Evolutionary conservation across 768 basidiomycete genomes (phyloP), one percentile per base, ranked within the genome.

Genomic region (Auricularia sp.): DNA sequence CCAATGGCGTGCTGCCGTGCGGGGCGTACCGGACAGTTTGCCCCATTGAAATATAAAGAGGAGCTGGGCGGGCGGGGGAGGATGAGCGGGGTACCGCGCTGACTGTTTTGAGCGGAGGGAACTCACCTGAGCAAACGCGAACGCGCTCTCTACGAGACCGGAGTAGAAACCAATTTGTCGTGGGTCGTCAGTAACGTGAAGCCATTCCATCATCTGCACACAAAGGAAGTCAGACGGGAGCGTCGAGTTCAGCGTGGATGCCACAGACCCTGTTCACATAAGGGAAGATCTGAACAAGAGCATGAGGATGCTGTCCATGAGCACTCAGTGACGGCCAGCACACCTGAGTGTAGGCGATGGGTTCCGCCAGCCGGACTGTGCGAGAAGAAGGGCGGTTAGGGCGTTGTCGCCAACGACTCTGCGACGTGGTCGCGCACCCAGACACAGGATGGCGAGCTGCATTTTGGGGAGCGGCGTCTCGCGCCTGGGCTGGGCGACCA

Each of bases 161-260:
- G 86, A 87, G 72, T 88, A 88, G 65, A 87, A 84, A 1, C 86
- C 88, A n/a, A 87, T 80, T 69, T 80, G 79, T 6, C 83, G 83
- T 5, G 80, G 80, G 68, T 87, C 81, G 56, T 83, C 75, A 11
- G 85, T 84, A 62, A 87, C 73, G 68, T 82, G 77, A 3, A 88
- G 77, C 61, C 79, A 78, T 37, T 75, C 77, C 68, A 89, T 82
- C 74, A 87, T 85, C 71, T 88, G 79, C 21, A 51, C 56, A 59
- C 24, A 34, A 13, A 11, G 24, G 24, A 1, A 29, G 14, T 59
- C 24, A 59, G 39, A 59, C 8, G 3, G 7, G 11, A 29, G 56
- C 56, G 47, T 18, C 16, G 39, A 42, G 39, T 8, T 14, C 13
- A 42, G 13, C 39, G 47, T 10, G 10, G 18, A 21, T 6, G 47